Conservation (phyloP, 257 asterid genomes). For the Nicotiana attenuata region DNA sequence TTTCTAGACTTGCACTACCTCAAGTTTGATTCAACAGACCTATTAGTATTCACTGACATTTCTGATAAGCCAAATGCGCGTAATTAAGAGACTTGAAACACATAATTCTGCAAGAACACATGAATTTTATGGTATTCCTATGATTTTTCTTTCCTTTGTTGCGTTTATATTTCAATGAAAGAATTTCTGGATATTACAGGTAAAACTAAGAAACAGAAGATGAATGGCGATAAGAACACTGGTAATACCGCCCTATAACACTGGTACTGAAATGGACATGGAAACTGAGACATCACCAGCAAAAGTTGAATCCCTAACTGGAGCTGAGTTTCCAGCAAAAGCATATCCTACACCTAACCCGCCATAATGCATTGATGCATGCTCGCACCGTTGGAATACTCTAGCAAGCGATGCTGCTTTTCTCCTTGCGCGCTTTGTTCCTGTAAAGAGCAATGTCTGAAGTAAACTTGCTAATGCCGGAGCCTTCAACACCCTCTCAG, state of each 20-base stretch:
- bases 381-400: conserved; percentile 73
- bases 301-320: conserved; percentile 49
- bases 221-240: conserved; percentile 19
- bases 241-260: conserved; percentile 39
- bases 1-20: background rate
- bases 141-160: conserved; percentile 25
- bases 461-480: conserved; percentile 69
- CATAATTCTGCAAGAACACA: conserved; percentile 5
- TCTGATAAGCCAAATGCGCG: background rate
- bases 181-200: conserved; percentile 26
- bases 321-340: conserved; percentile 47
- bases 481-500: conserved; percentile 67
- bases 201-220: conserved; percentile 21
- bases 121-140: conserved; percentile 14
- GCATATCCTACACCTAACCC: conserved; percentile 57
- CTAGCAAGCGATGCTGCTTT: conserved; percentile 92
- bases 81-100: background rate
- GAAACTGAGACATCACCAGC: conserved; percentile 52
- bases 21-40: background rate
- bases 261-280: conserved; percentile 72
- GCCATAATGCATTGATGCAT: conserved; percentile 43
- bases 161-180: conserved; percentile 36
- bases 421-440: conserved; percentile 87
- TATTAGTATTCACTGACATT: background rate
- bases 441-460: conserved; percentile 72